Conservation (phyloP, 371 early-diverging fungal species). For the Massospora cicadina region DNA sequence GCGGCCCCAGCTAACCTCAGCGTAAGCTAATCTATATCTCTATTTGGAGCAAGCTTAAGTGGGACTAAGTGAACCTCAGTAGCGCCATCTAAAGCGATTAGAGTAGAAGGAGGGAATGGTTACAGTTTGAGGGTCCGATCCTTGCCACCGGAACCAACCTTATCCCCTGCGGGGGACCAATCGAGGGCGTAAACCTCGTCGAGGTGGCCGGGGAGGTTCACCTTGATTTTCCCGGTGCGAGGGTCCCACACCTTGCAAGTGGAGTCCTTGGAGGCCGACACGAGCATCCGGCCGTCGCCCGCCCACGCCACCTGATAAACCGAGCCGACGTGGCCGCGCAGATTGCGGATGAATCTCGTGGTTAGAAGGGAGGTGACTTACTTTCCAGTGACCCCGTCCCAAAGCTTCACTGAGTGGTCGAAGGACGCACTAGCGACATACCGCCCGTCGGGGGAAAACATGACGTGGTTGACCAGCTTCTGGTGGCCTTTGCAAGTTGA, state of each 20-base stretch:
- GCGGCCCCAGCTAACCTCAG: too few relatives aligned
- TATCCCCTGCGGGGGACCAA: slow-evolving; percentile 84
- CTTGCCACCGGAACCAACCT: slow-evolving; percentile 84
- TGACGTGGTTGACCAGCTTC: slow-evolving; percentile 84
- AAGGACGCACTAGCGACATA: slow-evolving; percentile 89
- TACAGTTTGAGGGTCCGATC: slow-evolving; percentile 73
- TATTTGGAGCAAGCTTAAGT: too few relatives aligned
- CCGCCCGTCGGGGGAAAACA: slow-evolving; percentile 86
- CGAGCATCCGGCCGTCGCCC: slow-evolving; percentile 73
- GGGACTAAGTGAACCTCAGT: too few relatives aligned
- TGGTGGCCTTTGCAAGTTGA: slow-evolving; percentile 58
- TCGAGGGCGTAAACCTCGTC: slow-evolving; percentile 94
- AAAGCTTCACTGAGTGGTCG: slow-evolving; percentile 94
- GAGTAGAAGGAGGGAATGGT: neutral
- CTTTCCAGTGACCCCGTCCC: slow-evolving; percentile 89
- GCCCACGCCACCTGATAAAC: slow-evolving; percentile 92
- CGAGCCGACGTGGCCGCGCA: slow-evolving; percentile 84
- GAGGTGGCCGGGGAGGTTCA: slow-evolving; percentile 87
- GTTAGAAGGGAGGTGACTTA: slow-evolving; percentile 13
- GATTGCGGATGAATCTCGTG: slow-evolving; percentile 53
- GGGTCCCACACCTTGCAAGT: slow-evolving; percentile 90
- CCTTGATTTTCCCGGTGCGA: slow-evolving; percentile 63
- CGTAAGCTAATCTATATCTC: too few relatives aligned
- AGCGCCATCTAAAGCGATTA: neutral
- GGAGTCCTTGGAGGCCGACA: slow-evolving; percentile 82